Evolutionary conservation across 441 rosid species (phyloP).

Genomic region (Erodium chrysanthum): DNA sequence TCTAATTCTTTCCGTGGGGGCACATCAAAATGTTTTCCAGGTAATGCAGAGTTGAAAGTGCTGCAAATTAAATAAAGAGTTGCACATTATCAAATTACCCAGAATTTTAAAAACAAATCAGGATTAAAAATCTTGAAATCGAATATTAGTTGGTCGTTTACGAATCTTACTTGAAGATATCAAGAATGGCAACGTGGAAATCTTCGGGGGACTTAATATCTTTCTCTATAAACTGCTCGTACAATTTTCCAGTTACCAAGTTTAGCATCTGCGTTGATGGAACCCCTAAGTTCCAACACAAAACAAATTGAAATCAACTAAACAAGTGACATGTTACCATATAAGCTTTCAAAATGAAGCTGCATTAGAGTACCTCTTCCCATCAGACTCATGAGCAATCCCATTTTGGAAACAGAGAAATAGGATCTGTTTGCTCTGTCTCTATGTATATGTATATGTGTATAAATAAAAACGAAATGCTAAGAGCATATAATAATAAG

Average conservation of each 20-base stretch:
- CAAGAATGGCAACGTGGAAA: constrained; percentile 64
- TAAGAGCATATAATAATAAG: too few relatives aligned
- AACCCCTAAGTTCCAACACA: constrained; percentile 21
- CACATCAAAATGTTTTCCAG: constrained; percentile 69
- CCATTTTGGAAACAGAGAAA: constrained; percentile 32
- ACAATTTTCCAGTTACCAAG: constrained; percentile 46
- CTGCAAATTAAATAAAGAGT: constrained; percentile 22
- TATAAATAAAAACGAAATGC: too few relatives aligned
- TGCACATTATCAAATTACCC: too few relatives aligned
- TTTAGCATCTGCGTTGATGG: constrained; percentile 49
- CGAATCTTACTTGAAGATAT: constrained; percentile 52
- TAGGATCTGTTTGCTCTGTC: too few relatives aligned
- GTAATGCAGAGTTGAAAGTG: constrained; percentile 71
- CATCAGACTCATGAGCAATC: constrained; percentile 40
- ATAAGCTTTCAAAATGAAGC: neutral
- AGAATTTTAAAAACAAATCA: too few relatives aligned
- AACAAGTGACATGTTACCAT: neutral
- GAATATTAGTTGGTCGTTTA: neutral
- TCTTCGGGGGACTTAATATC: constrained; percentile 43
- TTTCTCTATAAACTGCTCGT: constrained; percentile 41
- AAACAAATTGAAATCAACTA: neutral
- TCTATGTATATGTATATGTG: too few relatives aligned
- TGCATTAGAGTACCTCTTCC: constrained; percentile 37
- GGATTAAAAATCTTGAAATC: too few relatives aligned
- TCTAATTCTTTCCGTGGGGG: constrained; percentile 42